These are phyloP conservation scores for Phalaenopsis hybrid DNA, from an alignment of 116 monocot species.

Conservation along the genomic window DNA sequence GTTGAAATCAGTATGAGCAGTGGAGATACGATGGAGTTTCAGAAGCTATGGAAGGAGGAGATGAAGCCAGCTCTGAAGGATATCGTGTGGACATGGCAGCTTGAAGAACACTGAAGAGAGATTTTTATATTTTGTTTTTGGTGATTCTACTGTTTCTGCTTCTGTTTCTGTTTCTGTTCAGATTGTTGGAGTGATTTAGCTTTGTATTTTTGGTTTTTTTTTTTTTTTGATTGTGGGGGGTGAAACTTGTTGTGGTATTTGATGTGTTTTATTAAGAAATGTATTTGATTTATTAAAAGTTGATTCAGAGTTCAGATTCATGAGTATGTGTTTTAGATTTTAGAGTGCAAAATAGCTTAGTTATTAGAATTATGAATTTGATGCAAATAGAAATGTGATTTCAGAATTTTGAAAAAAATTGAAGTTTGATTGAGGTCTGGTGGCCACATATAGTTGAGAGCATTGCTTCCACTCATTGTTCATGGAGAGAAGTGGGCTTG, in stretches of 20 bases:
- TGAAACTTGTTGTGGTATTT: neutral
- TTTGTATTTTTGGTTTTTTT: neutral
- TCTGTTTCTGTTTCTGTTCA: neutral
- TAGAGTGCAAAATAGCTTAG: too few species aligned
- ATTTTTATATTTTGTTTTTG: neutral
- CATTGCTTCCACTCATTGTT: too few species aligned
- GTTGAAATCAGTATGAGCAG: conserved; percentile 69
- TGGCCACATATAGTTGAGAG: too few species aligned
- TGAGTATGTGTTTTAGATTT: too few species aligned
- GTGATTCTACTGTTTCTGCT: neutral
- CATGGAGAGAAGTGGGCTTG: too few species aligned
- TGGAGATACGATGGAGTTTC: conserved; percentile 81
- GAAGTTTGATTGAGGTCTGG: too few species aligned
- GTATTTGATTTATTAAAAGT: too few species aligned
- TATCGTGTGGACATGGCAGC: conserved; percentile 94
- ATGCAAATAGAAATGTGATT: too few species aligned
- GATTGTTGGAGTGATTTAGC: neutral
- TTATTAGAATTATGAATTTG: too few species aligned
- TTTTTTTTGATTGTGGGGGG: neutral
- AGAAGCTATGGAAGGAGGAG: conserved; percentile 55
- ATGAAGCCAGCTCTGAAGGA: conserved; percentile 73
- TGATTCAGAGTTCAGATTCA: too few species aligned
- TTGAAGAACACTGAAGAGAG: conserved; percentile 20
- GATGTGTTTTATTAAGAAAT: neutral
- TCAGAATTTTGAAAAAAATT: too few species aligned